phyloP scores from a whole-genome alignment of 371 early-diverging fungal species.

The Capillidium heterosporum region DNA sequence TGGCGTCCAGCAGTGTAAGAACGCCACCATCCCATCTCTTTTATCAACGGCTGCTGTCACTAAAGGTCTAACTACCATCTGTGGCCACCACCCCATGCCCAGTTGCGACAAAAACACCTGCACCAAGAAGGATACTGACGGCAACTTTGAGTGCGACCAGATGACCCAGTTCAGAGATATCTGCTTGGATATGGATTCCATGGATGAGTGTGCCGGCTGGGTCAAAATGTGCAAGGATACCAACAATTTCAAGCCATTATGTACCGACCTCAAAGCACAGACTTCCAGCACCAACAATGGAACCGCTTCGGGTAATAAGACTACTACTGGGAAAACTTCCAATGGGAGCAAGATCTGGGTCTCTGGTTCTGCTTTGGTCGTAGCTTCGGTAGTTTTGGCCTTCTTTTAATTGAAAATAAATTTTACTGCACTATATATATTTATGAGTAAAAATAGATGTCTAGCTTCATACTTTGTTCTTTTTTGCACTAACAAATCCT shows the following conservation, averaged over 20 bases:
- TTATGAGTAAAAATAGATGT: too few relatives aligned
- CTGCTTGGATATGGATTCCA: background rate
- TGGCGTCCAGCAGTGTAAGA: background rate
- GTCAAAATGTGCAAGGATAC: background rate
- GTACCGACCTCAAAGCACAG: background rate
- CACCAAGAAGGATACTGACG: background rate
- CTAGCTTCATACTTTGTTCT: too few relatives aligned
- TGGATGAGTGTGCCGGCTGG: slow-evolving; percentile 3
- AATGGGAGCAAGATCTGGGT: too few relatives aligned
- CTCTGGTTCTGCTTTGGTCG: too few relatives aligned
- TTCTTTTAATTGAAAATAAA: too few relatives aligned
- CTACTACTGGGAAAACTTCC: too few relatives aligned
- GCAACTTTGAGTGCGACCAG: background rate
- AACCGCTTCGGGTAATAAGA: too few relatives aligned
- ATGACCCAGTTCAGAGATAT: background rate
- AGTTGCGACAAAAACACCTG: background rate
- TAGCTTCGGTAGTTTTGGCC: too few relatives aligned
- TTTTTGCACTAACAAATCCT: too few relatives aligned
- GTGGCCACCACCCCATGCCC: background rate
- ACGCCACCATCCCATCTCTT: background rate
- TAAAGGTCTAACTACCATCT: background rate
- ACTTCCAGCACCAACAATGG: too few relatives aligned
- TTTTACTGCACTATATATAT: too few relatives aligned
- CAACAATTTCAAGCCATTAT: background rate
- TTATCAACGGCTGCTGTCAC: background rate